Conservation (phyloP, 257 asterid species). For the Ilex aquifolium region DNA sequence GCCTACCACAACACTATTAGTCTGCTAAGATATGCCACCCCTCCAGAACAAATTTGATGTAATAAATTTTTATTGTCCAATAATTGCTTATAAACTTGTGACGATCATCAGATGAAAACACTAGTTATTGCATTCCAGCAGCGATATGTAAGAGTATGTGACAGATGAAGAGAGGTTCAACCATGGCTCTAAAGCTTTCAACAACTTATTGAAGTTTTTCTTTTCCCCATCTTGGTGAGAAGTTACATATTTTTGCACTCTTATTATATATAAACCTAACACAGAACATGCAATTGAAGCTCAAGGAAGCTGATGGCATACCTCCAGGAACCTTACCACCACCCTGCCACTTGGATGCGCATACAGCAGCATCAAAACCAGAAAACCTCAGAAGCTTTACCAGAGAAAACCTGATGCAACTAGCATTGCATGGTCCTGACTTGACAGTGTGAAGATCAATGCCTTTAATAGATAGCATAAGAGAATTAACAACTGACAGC, state of each 20-base stretch:
- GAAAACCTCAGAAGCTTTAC: conserved; percentile 58
- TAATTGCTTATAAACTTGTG: too few species aligned
- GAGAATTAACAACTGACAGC: conserved; percentile 46
- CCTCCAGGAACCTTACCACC: conserved; percentile 73
- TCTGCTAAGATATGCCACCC: too few species aligned
- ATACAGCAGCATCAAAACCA: conserved; percentile 75
- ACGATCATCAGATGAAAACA: too few species aligned
- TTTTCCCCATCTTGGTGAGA: neutral
- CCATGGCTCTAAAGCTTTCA: too few species aligned
- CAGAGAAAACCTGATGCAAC: conserved; percentile 59
- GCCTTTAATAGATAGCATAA: conserved; percentile 43
- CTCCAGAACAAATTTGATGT: too few species aligned
- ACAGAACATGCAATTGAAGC: neutral
- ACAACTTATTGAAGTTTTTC: neutral
- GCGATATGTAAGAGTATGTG: too few species aligned
- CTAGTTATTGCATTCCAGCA: too few species aligned
- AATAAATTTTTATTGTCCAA: too few species aligned
- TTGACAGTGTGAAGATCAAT: conserved; percentile 38
- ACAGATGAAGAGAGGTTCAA: too few species aligned
- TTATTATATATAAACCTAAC: neutral
- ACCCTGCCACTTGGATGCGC: conserved; percentile 67
- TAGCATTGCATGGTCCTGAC: conserved; percentile 57
- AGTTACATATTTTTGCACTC: neutral
- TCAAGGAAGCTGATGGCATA: conserved; percentile 10
- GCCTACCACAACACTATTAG: too few species aligned